Evolutionary conservation across 805 yeast genomes (phyloP), one percentile per base, ranked within the genome.

Genomic region (Starmerella vitae): DNA sequence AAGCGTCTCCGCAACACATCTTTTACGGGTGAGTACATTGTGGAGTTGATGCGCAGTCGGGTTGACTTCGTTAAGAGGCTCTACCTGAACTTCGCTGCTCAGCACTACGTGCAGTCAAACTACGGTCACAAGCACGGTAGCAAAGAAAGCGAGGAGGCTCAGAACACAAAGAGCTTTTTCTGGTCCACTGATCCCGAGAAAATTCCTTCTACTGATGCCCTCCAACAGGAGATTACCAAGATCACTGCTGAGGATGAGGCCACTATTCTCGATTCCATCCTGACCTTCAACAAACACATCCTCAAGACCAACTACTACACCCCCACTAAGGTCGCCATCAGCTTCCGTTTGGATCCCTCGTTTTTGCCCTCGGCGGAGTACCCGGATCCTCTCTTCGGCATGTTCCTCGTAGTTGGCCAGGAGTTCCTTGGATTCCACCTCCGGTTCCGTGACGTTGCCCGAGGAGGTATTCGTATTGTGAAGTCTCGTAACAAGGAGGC

Each of bases 361-460:
- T 80, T 86, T 64, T 70, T 88, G 61, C 95, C 97, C 33, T 59
- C 60, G 40, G 62, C 74, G 22, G 98, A 88, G 65, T 88, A 86
- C 60, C 94, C 96, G 29, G 88, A 83, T 50, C 79, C 78, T 33
- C 93, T 95, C 39, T 91, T 67, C 56, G 98, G 97, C 48, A 81
- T 88, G 78, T 88, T 88, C 65, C 76, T 88, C 50, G 80, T 86
- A 43, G 94, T 91, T 47, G 98, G 98, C 46, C 81, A 85, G 47
- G 95, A 91, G 57, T 88, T 88, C 64, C 74, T 95, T 60, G 98
- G 96, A 20, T 91, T 88, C 79, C 98, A 88, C 59, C 78, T 91
- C 46, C 73, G 98, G 61, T 88, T 88, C 66, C 76, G 95, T 60
- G 97, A 88, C 61, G 85, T 88, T 56, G 94, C 98, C 17, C 75